Conservation (phyloP, 768 basidiomycete species). For the Trichaptum fuscoviolaceum region DNA sequence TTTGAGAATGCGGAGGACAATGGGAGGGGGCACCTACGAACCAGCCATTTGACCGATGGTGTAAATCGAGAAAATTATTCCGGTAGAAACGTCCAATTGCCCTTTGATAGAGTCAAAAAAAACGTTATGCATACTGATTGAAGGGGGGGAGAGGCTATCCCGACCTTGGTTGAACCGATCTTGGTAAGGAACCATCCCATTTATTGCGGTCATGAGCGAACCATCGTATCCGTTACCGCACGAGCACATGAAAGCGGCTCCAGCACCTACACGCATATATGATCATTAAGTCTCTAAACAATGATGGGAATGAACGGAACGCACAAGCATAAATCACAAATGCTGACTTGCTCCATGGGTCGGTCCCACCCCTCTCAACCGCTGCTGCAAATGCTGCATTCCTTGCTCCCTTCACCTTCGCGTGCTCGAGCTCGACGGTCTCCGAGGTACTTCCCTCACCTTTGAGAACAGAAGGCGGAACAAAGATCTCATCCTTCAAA, state of each 20-base stretch:
- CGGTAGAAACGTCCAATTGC: conserved; percentile 7
- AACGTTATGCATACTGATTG: not conserved
- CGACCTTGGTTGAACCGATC: conserved; percentile 7
- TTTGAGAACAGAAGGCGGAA: not conserved
- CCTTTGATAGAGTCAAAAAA: conserved; percentile 2
- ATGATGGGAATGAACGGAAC: not conserved
- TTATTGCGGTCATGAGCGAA: conserved; percentile 9
- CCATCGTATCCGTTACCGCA: conserved; percentile 9
- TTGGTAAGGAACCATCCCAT: conserved; percentile 6
- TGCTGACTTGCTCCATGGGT: conserved; percentile 7
- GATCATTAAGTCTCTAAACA: not conserved
- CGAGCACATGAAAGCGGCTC: conserved; percentile 2
- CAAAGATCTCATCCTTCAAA: not conserved
- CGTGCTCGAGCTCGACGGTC: not conserved
- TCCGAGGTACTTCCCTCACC: not conserved
- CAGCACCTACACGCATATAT: conserved; percentile 4
- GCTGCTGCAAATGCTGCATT: not conserved
- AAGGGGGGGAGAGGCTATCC: not conserved
- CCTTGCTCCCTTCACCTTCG: not conserved
- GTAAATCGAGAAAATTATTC: conserved; percentile 14
- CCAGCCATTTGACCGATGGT: conserved; percentile 13
- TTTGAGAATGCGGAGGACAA: not conserved
- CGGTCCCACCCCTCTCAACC: not conserved
- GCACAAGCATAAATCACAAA: conserved; percentile 6
- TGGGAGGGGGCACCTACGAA: not conserved